These are phyloP conservation scores for Diaporthe capsici DNA, from an alignment of 2,329 filamentous ascomycete genomes.

Conservation along the genomic window DNA sequence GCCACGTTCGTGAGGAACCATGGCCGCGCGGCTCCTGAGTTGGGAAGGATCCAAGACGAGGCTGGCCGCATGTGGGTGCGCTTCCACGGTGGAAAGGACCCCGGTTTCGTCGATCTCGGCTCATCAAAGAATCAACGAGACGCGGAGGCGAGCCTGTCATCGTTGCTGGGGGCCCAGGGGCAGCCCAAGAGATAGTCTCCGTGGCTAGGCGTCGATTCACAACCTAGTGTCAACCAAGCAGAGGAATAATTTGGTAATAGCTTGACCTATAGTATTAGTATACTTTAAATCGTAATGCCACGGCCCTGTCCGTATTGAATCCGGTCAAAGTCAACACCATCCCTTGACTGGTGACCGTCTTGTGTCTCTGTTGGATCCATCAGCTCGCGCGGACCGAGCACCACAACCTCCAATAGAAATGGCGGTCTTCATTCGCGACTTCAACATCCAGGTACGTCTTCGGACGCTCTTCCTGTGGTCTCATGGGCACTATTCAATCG, in stretches of 20 bases:
- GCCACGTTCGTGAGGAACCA: slow-evolving; percentile 22
- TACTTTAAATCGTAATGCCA: not conserved
- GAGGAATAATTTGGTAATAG: not conserved
- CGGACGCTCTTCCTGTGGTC: no score
- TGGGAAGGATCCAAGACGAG: slow-evolving; percentile 35
- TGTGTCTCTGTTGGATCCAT: no score
- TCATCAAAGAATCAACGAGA: not conserved
- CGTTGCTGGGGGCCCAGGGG: not conserved
- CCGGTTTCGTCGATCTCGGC: slow-evolving; percentile 32
- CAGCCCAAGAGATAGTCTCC: not conserved
- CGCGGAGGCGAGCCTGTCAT: slow-evolving; percentile 3
- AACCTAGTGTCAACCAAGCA: not conserved
- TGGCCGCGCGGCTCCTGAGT: slow-evolving; percentile 36
- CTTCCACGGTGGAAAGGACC: slow-evolving; percentile 39
- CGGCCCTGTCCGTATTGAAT: not conserved
- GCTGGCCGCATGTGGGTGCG: slow-evolving; percentile 40
- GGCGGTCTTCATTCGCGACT: no score
- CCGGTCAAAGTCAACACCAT: not conserved
- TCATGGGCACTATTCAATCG: no score
- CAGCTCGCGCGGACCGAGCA: no score
- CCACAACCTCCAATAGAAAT: no score
- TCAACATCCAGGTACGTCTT: no score
- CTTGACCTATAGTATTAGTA: not conserved
- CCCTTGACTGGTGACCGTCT: not conserved
- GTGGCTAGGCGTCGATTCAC: not conserved